These are phyloP conservation scores for Massariosphaeria phaeospora DNA, from an alignment of 495 filamentous ascomycete species.

Conservation along the genomic window DNA sequence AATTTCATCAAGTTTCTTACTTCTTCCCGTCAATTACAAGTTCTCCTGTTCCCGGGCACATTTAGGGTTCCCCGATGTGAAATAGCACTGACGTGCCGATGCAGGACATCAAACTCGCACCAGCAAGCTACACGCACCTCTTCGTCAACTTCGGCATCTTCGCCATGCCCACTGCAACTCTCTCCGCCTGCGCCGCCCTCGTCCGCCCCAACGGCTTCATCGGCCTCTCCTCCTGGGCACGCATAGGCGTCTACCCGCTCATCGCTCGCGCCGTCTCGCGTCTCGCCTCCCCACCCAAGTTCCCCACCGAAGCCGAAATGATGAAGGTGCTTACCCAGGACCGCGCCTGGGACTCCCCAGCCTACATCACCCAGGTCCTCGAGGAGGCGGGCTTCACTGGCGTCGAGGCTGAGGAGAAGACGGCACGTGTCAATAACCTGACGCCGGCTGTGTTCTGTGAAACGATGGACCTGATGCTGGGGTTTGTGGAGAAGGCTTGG, in stretches of 20 bases:
- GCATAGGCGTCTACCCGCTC: not conserved
- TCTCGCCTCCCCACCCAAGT: not conserved
- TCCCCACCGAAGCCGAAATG: not conserved
- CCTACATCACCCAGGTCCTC: not conserved
- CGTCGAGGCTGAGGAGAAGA: conserved; percentile 4
- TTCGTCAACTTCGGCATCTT: conserved; percentile 26
- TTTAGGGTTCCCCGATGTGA: not conserved
- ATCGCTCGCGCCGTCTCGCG: not conserved
- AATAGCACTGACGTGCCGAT: not conserved
- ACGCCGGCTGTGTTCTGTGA: conserved; percentile 4
- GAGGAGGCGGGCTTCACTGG: not conserved
- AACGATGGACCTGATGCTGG: conserved; percentile 4
- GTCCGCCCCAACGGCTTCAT: conserved; percentile 6
- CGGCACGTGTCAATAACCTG: not conserved
- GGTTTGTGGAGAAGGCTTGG: conserved; percentile 1
- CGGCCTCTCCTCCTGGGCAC: conserved; percentile 8
- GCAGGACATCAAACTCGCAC: conserved; percentile 3
- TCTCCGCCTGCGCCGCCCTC: not conserved
- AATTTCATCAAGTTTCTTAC: not conserved
- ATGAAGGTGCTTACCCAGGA: not conserved
- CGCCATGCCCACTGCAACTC: not conserved
- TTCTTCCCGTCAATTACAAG: not conserved
- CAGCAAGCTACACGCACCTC: conserved; percentile 12
- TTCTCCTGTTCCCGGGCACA: not conserved
- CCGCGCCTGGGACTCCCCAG: not conserved